Evolutionary conservation across 2,329 filamentous ascomycete species (phyloP).

Genomic region (Xylaria sp.): DNA sequence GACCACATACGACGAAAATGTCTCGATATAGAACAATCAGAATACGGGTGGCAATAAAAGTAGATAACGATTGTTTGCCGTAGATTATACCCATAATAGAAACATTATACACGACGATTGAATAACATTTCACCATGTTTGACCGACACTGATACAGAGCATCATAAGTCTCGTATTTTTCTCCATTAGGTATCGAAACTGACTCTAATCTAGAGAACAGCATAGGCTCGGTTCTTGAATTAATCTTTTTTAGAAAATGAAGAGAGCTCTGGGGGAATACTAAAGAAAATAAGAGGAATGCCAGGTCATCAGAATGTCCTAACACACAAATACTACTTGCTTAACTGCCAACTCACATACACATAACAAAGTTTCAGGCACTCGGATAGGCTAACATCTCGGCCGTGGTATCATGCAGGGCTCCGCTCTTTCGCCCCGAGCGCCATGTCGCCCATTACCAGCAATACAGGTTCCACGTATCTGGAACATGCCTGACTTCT

Average conservation of each 20-base stretch:
- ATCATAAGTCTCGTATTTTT: conserved; percentile 48
- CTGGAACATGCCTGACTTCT: conserved; percentile 36
- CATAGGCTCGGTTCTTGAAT: conserved; percentile 52
- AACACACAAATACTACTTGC: conserved; percentile 52
- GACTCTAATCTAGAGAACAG: conserved; percentile 47
- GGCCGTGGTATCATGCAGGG: conserved; percentile 44
- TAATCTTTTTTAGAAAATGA: conserved; percentile 53
- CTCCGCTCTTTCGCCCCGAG: conserved; percentile 39
- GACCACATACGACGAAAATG: conserved; percentile 7
- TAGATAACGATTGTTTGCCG: conserved; percentile 20
- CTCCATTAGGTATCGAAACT: conserved; percentile 57
- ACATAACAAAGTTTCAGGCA: conserved; percentile 50
- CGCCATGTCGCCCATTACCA: conserved; percentile 38
- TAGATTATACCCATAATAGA: conserved; percentile 38
- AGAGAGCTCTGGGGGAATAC: conserved; percentile 53
- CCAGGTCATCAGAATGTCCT: conserved; percentile 49
- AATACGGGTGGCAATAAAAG: conserved; percentile 16
- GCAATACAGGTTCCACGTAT: conserved; percentile 42
- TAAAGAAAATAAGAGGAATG: conserved; percentile 59
- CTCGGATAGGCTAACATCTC: conserved; percentile 39
- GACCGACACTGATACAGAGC: conserved; percentile 24
- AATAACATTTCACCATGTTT: conserved; percentile 1
- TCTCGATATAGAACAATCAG: conserved; percentile 28
- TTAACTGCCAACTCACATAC: conserved; percentile 51
- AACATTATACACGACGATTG: conserved; percentile 11